Percentiles rank a stretch among this genome's conserved stretches.
phyloP scores from a whole-genome alignment of 306 rosid species.

The Prunus davidiana region DNA sequence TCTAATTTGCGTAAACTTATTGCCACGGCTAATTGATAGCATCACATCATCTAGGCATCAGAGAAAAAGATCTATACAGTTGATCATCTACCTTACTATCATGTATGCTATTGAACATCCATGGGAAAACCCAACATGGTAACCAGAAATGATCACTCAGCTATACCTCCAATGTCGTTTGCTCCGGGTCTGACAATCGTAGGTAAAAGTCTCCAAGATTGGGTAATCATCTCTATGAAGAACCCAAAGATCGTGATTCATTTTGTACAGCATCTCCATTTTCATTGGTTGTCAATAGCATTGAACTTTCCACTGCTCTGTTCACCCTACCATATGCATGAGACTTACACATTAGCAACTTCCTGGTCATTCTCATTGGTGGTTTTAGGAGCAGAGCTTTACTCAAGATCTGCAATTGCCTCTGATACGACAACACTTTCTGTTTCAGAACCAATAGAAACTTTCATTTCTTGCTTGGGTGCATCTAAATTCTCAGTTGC shows the following conservation, averaged over 20 bases:
- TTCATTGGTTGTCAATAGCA: background rate
- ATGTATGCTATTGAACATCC: background rate
- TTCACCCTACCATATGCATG: background rate
- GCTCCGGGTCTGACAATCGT: background rate
- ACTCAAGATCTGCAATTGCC: background rate
- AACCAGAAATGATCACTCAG: background rate
- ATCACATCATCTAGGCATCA: background rate
- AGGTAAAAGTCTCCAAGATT: background rate
- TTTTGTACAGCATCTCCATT: background rate
- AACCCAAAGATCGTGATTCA: background rate
- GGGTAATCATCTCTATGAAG: background rate
- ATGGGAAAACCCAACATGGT: background rate
- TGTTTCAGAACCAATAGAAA: slow-evolving; percentile 3
- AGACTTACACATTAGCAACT: slow-evolving; percentile 1
- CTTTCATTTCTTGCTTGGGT: background rate
- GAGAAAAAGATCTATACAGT: background rate
- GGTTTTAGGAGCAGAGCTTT: background rate
- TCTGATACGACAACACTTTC: background rate
- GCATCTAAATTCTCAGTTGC: background rate
- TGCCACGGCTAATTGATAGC: background rate
- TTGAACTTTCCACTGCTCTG: background rate
- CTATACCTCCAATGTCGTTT: background rate
- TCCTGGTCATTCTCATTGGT: background rate
- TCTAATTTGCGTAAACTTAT: background rate
- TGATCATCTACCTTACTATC: slow-evolving; percentile 1